Percentiles rank a stretch among this genome's conserved stretches.
phyloP scores from a whole-genome alignment of 140 eudicot genomes.

The Stevia rebaudiana region DNA sequence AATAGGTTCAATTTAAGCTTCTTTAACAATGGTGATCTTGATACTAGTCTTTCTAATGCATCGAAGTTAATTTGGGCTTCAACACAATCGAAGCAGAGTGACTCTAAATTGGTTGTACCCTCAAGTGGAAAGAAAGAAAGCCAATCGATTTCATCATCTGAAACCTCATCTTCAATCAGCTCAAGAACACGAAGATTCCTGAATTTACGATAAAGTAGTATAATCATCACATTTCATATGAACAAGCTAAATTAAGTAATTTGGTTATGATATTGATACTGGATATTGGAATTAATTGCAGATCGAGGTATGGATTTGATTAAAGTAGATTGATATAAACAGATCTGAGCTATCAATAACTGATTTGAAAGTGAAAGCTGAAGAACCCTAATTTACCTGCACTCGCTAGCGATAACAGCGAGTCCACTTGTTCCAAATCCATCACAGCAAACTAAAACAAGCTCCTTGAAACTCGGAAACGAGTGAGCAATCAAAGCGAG shows the following conservation, averaged over 20 bases:
- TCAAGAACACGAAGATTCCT: constrained; percentile 77
- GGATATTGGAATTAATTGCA: not conserved
- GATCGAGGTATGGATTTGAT: not conserved
- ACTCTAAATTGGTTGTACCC: constrained; percentile 49
- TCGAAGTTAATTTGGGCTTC: constrained; percentile 49
- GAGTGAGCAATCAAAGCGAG: constrained; percentile 37
- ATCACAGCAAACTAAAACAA: constrained; percentile 67
- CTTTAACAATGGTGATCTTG: constrained; percentile 56
- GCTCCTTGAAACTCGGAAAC: constrained; percentile 49
- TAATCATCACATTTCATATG: not conserved
- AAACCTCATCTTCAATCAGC: constrained; percentile 59
- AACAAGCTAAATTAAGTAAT: not conserved
- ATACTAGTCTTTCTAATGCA: constrained; percentile 60
- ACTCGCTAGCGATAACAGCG: constrained; percentile 45
- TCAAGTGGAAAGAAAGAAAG: constrained; percentile 50
- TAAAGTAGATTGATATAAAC: not conserved
- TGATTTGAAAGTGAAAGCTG: not conserved
- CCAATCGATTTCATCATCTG: constrained; percentile 70
- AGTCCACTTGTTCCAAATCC: constrained; percentile 69
- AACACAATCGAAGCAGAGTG: constrained; percentile 66
- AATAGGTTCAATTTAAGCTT: constrained; percentile 59
- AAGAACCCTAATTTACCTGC: constrained; percentile 41
- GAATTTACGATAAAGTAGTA: not conserved
- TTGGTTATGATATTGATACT: not conserved
- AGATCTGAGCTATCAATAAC: not conserved